Evolutionary conservation across 257 asterid genomes (phyloP).

Genomic region (Ocimum tenuiflorum): DNA sequence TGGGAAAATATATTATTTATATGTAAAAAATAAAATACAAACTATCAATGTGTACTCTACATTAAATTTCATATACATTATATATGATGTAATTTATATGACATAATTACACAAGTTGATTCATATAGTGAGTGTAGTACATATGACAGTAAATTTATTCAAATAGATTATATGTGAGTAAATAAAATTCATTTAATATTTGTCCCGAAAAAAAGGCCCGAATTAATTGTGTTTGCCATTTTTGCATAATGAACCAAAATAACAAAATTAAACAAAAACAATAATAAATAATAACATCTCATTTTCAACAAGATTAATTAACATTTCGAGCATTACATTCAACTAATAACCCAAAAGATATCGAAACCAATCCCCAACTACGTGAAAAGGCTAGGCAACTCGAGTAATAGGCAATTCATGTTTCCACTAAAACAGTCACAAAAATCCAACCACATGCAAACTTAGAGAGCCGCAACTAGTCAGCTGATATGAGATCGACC

Average conservation of each 20-base stretch:
- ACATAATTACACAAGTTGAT: background rate
- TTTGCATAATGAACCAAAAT: background rate
- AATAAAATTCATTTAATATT: too few relatives aligned
- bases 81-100: too few relatives aligned
- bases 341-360: background rate
- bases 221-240: background rate
- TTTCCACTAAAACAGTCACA: background rate
- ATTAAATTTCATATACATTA: too few relatives aligned
- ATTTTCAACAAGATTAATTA: background rate
- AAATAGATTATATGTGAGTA: too few relatives aligned
- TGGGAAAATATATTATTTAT: too few relatives aligned
- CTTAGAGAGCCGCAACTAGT: background rate
- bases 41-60: too few relatives aligned
- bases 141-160: too few relatives aligned
- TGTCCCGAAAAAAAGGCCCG: background rate
- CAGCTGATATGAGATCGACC: constrained; percentile 9
- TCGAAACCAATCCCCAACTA: background rate
- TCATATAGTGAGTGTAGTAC: too few relatives aligned
- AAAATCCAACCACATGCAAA: background rate
- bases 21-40: too few relatives aligned
- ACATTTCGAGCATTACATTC: background rate
- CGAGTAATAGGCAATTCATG: background rate
- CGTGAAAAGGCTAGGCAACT: background rate
- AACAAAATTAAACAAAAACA: background rate
- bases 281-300: background rate